Evolutionary conservation across 768 basidiomycete species (phyloP).

Genomic region (Cyclocybe aegerita): DNA sequence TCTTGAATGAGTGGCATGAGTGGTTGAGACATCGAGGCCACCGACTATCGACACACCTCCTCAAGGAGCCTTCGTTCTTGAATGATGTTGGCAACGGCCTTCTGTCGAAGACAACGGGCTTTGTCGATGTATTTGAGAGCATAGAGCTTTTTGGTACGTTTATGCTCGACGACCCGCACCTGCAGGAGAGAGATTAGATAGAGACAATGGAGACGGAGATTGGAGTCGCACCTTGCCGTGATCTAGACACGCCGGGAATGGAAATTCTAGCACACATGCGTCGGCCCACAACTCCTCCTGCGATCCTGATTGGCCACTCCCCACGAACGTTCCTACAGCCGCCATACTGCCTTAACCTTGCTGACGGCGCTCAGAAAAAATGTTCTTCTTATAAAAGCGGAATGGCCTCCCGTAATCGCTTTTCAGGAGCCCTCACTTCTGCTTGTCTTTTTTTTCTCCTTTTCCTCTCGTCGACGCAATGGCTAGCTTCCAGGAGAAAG

Average conservation of each 20-base stretch:
- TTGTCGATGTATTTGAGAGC: constrained; percentile 99
- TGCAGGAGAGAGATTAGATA: constrained; percentile 26
- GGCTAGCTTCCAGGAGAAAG: constrained; percentile 40
- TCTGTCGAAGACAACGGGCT: constrained; percentile 85
- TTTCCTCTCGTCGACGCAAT: constrained; percentile 17
- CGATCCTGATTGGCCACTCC: constrained; percentile 27
- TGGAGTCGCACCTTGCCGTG: constrained; percentile 70
- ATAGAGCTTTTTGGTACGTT: constrained; percentile 86
- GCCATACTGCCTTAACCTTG: neutral
- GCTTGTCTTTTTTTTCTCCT: neutral
- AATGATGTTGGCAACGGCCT: constrained; percentile 89
- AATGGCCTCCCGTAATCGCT: too few species aligned
- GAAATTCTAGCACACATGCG: constrained; percentile 11
- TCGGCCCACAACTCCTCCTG: neutral
- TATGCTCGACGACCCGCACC: constrained; percentile 98
- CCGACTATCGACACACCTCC: constrained; percentile 55
- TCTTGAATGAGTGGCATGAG: constrained; percentile 37
- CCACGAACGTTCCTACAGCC: constrained; percentile 31
- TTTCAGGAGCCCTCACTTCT: too few species aligned
- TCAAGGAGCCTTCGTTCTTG: constrained; percentile 92
- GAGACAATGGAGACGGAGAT: constrained; percentile 1
- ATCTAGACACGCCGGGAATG: neutral
- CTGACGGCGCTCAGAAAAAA: too few species aligned
- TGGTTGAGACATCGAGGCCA: constrained; percentile 1
- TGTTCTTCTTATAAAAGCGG: too few species aligned